Evolutionary conservation across 495 filamentous ascomycete species (phyloP), one percentile per base, ranked within the genome.

Genomic region (Rhypophila decipiens): DNA sequence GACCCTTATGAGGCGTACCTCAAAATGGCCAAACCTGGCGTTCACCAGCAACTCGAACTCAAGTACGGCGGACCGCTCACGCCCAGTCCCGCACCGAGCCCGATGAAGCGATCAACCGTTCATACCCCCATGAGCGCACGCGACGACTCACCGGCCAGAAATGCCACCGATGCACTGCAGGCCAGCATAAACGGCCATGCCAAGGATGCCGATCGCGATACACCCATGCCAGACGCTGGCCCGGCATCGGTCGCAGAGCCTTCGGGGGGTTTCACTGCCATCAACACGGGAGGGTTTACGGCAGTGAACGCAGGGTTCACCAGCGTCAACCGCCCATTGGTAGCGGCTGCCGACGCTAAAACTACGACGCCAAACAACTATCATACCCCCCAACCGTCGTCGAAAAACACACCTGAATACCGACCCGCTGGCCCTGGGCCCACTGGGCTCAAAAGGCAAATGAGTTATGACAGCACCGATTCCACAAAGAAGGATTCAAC

Each of bases 1-100:
- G 85, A 88, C 58, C 93, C 93, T 0, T 99, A 96, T 60, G 93
- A 99, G 67, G 90, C 96, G 51, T 99, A 95, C 61, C 74, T 99
- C 22, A 80, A 85, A 37, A 73, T 89, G 24, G 91, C 90, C 35
- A 99, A 96, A 65, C 93, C 94, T 4, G 87, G 90, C n/a, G 90
- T 99, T 2, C 91, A 96, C 53, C 88, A 95, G 61, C 88, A 95
- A 64, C 74, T 96, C 22, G 94, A 99, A 58, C 75, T 86, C 27
- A 89, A 96, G 63, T 86, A 95, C 63, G 94, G 94, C 55, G 93
- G 93, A 1, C 91, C 90, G 12, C 80, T 90, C 39, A 96, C 91
- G 0, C 91, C 93, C 10, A 95, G 91, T n/a, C 88, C 91, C 4
- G 84, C 82, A 9, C 80, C 80, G 17, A 95, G 88, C 29, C 90